phyloP scores from a whole-genome alignment of 345 rosid species.

The Eutrema heterophyllum region DNA sequence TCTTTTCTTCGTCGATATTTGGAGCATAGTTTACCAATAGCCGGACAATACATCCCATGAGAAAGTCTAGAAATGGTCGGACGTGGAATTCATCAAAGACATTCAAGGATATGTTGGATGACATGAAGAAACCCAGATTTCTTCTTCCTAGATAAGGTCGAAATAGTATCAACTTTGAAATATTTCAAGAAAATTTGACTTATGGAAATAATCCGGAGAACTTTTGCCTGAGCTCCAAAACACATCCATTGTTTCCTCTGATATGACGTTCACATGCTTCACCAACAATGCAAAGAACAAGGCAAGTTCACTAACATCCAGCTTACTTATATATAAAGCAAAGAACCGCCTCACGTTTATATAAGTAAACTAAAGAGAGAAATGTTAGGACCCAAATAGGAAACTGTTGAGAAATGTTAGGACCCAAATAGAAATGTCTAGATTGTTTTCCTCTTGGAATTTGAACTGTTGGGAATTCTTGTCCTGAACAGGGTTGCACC shows the following conservation, averaged over 20 bases:
- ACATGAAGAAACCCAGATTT: conserved; percentile 72
- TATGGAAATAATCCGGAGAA: conserved; percentile 39
- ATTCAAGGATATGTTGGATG: conserved; percentile 50
- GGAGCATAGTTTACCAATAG: conserved; percentile 46
- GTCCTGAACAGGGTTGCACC: conserved; percentile 71
- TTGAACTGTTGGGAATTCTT: background rate
- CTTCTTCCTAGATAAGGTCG: conserved; percentile 53
- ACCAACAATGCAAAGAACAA: conserved; percentile 66
- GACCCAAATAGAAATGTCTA: no score
- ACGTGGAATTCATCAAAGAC: conserved; percentile 61
- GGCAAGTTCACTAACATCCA: conserved; percentile 60
- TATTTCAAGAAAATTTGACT: conserved; percentile 36
- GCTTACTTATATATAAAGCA: conserved; percentile 63
- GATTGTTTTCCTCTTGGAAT: background rate
- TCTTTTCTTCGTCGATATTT: conserved; percentile 37
- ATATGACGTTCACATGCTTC: conserved; percentile 54
- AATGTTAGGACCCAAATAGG: background rate
- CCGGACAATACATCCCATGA: conserved; percentile 76
- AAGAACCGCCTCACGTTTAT: conserved; percentile 70
- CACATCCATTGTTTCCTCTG: conserved; percentile 40
- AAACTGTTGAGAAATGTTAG: no score
- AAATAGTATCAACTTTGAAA: conserved; percentile 48
- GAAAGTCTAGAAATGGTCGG: conserved; percentile 60
- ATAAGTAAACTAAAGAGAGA: background rate
- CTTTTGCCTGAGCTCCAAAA: conserved; percentile 32